A percentile compares a stretch with the other conserved stretches of the same genome.
Evolutionary conservation across 257 asterid species (phyloP).

Genomic region (Solanum megistacrolobum): DNA sequence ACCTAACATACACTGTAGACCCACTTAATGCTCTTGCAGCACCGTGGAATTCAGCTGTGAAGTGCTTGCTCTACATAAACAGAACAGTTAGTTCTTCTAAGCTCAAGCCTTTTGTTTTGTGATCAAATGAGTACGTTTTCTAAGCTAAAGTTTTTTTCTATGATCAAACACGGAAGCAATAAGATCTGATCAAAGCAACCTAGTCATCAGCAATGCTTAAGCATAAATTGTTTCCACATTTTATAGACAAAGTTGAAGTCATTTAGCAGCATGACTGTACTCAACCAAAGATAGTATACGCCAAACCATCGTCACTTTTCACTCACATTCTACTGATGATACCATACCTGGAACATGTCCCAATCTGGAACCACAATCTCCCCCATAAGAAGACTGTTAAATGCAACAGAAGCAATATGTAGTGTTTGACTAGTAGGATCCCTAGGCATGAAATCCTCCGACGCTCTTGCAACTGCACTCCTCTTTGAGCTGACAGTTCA

Average conservation of each 20-base stretch:
- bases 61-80: slow-evolving; percentile 33
- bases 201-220: background rate
- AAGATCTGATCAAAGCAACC: background rate
- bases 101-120: background rate
- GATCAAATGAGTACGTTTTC: background rate
- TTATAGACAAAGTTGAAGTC: background rate
- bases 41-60: slow-evolving; percentile 52
- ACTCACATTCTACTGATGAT: too few relatives aligned
- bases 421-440: too few relatives aligned
- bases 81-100: background rate
- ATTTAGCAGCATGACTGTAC: too few relatives aligned
- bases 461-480: too few relatives aligned
- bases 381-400: too few relatives aligned
- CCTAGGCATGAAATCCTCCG: too few relatives aligned
- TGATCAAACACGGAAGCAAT: background rate
- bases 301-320: too few relatives aligned
- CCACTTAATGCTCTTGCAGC: background rate
- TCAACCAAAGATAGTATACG: too few relatives aligned
- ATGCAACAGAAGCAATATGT: too few relatives aligned
- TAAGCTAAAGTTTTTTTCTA: background rate
- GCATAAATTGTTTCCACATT: background rate
- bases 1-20: slow-evolving; percentile 40
- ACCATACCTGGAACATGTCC: too few relatives aligned
- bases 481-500: too few relatives aligned
- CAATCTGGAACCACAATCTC: too few relatives aligned